A percentile compares a stretch with the other conserved stretches of the same genome.
Evolutionary conservation across 164 flowering plant genomes (phyloP).

Genomic region (Platanus orientalis): DNA sequence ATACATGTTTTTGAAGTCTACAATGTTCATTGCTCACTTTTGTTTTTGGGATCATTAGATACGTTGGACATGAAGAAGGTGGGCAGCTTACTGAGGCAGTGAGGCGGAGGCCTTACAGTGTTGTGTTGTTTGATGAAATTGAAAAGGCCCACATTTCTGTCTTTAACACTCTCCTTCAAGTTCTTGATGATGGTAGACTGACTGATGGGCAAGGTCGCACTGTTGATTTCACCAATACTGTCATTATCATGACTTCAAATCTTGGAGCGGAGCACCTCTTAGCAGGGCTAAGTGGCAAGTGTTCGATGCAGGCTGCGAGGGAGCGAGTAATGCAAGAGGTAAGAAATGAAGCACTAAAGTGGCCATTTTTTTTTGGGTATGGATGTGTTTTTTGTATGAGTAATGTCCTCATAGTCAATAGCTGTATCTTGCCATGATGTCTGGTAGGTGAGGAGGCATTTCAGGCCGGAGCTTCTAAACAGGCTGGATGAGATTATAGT

Average conservation of each 20-base stretch:
- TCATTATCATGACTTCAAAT: constrained; percentile 92
- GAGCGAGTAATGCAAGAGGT: constrained; percentile 75
- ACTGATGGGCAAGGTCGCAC: constrained; percentile 97
- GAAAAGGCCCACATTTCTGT: constrained; percentile 84
- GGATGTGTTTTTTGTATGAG: background rate
- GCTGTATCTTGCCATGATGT: background rate
- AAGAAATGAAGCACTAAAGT: background rate
- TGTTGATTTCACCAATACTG: constrained; percentile 80
- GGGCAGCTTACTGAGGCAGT: constrained; percentile 96
- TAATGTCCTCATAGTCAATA: background rate
- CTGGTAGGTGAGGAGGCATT: constrained; percentile 71
- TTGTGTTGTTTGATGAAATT: constrained; percentile 81
- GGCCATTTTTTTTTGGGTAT: background rate
- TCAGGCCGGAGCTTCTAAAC: constrained; percentile 79
- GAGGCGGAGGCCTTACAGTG: constrained; percentile 81
- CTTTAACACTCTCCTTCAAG: constrained; percentile 85
- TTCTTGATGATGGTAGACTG: constrained; percentile 87
- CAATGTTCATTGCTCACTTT: constrained; percentile 1
- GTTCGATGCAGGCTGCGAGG: constrained; percentile 65
- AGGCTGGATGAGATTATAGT: constrained; percentile 87
- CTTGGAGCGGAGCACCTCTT: constrained; percentile 88
- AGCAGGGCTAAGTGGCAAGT: constrained; percentile 56
- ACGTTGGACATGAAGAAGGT: constrained; percentile 97
- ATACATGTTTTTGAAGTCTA: too few relatives aligned
- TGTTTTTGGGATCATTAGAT: constrained; percentile 27